Evolutionary conservation across 108 stramenopile genomes (phyloP), one percentile per base, ranked within the genome.

Genomic region (Nitzschia sp.): DNA sequence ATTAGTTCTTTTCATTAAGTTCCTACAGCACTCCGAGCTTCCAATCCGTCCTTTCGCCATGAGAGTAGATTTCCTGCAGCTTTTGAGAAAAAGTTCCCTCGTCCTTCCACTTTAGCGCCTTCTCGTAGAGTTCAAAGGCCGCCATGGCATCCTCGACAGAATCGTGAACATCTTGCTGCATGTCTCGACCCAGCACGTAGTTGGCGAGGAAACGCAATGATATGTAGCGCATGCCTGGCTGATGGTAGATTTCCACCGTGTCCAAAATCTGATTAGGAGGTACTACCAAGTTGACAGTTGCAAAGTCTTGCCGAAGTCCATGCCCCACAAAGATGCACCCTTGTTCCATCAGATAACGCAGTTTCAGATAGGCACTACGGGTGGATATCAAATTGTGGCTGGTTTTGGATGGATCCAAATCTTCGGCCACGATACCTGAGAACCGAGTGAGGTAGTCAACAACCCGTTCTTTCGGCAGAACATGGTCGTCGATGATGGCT

Each of bases 391-490:
- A 82, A 72, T 88, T 87, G 71, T 96, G 96, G n/a, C 77, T 69
- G 25, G 92, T 92, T 8, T 64, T 64, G n/a, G 70, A 72, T 1
- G 93, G 87, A 78, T 98, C 91, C 60, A 99, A 66, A 80, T 99
- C 98, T 42, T 68, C 88, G 30, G 68, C 77, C 5, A 75, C 71
- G 45, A 99, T 87, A 25, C 98, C 98, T 48, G 86, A 89, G 66
- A 99, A 99, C 13, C 98, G 82, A 47, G 98, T 98, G 49, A 97
- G 71, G 70, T 92, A 95, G 72, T 99, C 98, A 17, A 91, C 88
- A 25, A 98, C 95, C 13, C 88, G 88, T 74, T 99, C 98, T 42
- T 77, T 70, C 46, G 93, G 96, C 45, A 96, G 57, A 29, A 99
- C 91, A 56, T 96, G 92, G 74, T 98, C 97, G 64, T 99, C 98